Evolutionary conservation across 202 grass and related monocot species (phyloP), one percentile per base, ranked within the genome.

Genomic region (Zizania palustris): DNA sequence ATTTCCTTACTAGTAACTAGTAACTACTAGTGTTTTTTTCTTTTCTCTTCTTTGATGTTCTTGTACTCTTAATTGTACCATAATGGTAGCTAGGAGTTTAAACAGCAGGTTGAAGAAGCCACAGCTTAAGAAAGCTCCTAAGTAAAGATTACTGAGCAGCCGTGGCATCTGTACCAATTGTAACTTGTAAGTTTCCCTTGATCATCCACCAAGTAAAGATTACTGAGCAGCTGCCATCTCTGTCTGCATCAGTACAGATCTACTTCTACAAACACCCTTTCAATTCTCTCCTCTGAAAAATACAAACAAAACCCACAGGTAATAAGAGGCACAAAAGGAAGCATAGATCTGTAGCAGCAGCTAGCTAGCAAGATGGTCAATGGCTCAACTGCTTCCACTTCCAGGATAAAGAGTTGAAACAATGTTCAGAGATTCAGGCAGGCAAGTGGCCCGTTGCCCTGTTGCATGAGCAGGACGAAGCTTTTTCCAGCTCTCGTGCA

Each of bases 131-230:
- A 63, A 65, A 60, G 11, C 18, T 73, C 44, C 9, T 36, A 5
- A 44, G 49, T 55, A 55, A 55, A 55, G 51, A 28, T 53, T n/a
- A 34, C 42, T 45, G 57, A 59, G 60, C 76, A 45, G 79, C 51
- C 60, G 73, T 53, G 36, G 14, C 73, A 44, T 82, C 67, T 36
- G 60, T 77, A 15, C 49, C 73, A 51, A 45, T 57, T 74, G 66
- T 71, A 71, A 65, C 73, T 60, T 86, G 78, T 81, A 87, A 82
- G 34, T 51, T 55, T 71, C 21, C 54, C 60, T 79, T 41, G 43
- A 67, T 38, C 41, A 15, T 20, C 54, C 33, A 39, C 46, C 15
- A 72, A 72, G 49, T n/a, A n/a, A n/a, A n/a, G n/a, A 16, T 13
- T 2, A 55, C 9, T 42, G 5, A 54, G 55, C 36, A 70, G 20